Percentiles rank a stretch among this genome's conserved stretches.
Evolutionary conservation across 148 eudicot genomes (phyloP).

Genomic region (Arbutus unedo): DNA sequence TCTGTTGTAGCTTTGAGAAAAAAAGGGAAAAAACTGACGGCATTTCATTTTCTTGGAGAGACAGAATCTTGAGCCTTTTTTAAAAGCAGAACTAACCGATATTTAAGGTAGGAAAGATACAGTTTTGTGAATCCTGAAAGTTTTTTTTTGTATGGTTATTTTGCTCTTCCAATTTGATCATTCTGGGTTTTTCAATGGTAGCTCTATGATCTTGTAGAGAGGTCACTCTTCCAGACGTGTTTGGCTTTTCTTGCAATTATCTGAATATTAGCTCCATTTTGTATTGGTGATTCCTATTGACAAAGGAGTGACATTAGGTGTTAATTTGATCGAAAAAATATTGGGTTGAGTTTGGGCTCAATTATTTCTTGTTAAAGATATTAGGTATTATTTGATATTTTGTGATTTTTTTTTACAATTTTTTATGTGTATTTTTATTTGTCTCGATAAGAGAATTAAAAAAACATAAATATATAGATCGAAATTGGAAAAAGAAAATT

Average conservation of each 20-base stretch:
- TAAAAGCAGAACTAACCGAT: constrained; percentile 7
- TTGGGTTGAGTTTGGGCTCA: too few species aligned
- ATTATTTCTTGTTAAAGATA: too few species aligned
- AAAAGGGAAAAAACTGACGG: background rate
- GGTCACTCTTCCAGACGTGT: background rate
- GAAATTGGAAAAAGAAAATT: too few species aligned
- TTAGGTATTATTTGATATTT: too few species aligned
- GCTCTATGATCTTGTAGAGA: background rate
- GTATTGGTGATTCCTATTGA: background rate
- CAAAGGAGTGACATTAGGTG: too few species aligned
- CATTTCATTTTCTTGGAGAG: constrained; percentile 13
- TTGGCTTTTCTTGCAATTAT: background rate
- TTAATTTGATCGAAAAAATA: too few species aligned
- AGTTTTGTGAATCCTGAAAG: constrained; percentile 19
- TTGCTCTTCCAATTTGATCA: constrained; percentile 6
- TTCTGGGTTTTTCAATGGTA: background rate
- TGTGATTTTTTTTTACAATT: too few species aligned
- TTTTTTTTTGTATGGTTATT: background rate
- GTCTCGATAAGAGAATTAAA: too few species aligned
- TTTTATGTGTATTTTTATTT: too few species aligned
- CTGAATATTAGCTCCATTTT: background rate
- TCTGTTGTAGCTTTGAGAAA: constrained; percentile 36
- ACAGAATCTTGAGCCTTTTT: background rate
- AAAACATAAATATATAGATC: too few species aligned
- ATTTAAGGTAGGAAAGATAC: constrained; percentile 17